Evolutionary conservation across 148 eudicot genomes (phyloP).

Genomic region (Chenopodium album): DNA sequence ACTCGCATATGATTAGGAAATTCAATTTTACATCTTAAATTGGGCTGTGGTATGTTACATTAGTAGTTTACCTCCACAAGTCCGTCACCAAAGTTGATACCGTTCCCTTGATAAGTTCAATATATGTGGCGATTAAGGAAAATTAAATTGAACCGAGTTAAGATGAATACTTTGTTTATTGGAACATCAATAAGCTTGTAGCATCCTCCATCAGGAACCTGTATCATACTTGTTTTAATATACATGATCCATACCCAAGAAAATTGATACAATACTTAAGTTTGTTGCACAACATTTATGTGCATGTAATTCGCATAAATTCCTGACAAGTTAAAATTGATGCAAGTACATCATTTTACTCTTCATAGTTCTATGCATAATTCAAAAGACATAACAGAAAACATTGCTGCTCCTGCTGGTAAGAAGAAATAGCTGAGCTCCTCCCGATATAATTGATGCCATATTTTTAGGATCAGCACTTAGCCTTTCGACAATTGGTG

Average conservation of each 20-base stretch:
- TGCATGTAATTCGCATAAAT: background rate
- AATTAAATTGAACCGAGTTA: slow-evolving; percentile 89
- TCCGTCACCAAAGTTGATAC: slow-evolving; percentile 91
- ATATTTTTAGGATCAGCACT: slow-evolving; percentile 67
- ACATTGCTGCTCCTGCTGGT: slow-evolving; percentile 81
- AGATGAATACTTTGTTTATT: slow-evolving; percentile 74
- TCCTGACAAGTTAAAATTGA: too few relatives aligned
- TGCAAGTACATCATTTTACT: too few relatives aligned
- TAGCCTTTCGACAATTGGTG: slow-evolving; percentile 41
- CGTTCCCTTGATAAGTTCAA: slow-evolving; percentile 85
- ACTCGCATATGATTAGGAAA: background rate
- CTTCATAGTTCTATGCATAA: background rate
- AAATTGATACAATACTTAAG: background rate
- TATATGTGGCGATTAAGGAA: slow-evolving; percentile 89
- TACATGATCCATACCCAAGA: background rate
- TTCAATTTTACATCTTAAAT: background rate
- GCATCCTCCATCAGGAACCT: slow-evolving; percentile 97
- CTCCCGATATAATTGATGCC: slow-evolving; percentile 82
- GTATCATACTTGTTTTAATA: slow-evolving; percentile 23
- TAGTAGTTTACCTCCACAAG: slow-evolving; percentile 36
- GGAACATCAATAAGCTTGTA: slow-evolving; percentile 95
- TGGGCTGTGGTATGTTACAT: background rate
- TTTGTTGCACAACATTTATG: background rate
- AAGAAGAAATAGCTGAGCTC: slow-evolving; percentile 84
- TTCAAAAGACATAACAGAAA: slow-evolving; percentile 50